Conservation (phyloP, 345 rosid species). For the Populus deltoides region DNA sequence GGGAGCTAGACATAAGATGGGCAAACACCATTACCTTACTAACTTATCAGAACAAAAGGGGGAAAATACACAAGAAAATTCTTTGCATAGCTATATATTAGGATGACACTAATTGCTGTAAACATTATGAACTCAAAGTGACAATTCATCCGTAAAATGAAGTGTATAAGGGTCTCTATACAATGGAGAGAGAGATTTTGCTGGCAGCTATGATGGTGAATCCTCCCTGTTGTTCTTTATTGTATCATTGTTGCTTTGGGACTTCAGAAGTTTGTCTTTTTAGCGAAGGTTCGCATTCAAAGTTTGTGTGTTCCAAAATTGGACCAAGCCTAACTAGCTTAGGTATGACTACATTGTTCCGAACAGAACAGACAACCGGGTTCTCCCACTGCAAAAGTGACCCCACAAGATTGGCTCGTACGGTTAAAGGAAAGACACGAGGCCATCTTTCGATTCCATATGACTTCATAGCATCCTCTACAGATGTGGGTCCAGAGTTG, state of each 20-base stretch:
- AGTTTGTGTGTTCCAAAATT: constrained; percentile 75
- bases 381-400: constrained; percentile 85
- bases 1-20: not conserved
- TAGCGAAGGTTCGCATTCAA: constrained; percentile 63
- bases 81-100: not conserved
- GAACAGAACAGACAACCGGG: constrained; percentile 59
- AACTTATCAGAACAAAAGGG: too few relatives aligned
- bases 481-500: constrained; percentile 37
- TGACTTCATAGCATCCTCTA: constrained; percentile 58
- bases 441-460: constrained; percentile 76
- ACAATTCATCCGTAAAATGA: not conserved
- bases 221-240: not conserved
- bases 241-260: not conserved
- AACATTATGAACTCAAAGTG: not conserved
- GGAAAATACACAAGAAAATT: too few relatives aligned
- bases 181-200: not conserved
- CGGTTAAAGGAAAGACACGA: constrained; percentile 63
- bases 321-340: constrained; percentile 70
- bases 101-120: not conserved
- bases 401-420: constrained; percentile 76
- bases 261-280: constrained; percentile 20
- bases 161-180: not conserved
- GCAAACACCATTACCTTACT: not conserved
- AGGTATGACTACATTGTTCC: constrained; percentile 63
- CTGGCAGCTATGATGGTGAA: not conserved